Conservation (phyloP, 257 asterid species). For the Solanum etuberosum region DNA sequence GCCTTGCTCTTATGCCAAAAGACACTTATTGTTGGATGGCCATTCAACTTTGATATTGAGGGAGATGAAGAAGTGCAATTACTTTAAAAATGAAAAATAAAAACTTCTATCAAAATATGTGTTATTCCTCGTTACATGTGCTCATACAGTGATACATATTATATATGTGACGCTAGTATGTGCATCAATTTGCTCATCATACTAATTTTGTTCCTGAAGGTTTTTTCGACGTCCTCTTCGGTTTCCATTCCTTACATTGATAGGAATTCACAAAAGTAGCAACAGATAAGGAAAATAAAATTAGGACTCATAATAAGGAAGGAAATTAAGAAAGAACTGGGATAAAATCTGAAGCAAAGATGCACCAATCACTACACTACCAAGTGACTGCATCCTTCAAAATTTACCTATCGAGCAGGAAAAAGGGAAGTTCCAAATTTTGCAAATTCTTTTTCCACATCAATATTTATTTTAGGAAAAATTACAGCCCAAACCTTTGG, state of each 20-base stretch:
- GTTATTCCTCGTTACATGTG: neutral
- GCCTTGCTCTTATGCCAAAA: neutral
- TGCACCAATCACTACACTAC: neutral
- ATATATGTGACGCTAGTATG: neutral
- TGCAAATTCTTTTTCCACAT: neutral
- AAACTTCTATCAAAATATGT: neutral
- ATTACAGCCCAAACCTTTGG: neutral
- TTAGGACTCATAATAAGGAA: neutral
- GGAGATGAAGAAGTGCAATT: neutral
- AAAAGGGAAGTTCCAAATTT: neutral
- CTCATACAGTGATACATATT: neutral
- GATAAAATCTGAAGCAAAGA: neutral
- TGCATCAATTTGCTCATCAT: neutral
- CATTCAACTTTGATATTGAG: neutral
- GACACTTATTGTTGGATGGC: neutral
- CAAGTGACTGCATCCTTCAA: neutral
- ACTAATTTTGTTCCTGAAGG: neutral
- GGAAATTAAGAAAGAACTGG: neutral
- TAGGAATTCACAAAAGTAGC: neutral
- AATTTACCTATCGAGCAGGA: neutral
- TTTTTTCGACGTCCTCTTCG: neutral
- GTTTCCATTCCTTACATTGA: neutral
- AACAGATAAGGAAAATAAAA: neutral
- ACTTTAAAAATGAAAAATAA: neutral
- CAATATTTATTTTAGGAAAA: neutral